Base-by-base conservation (phyloP, 2,329 filamentous ascomycete species). In the Septoria petroselini region DNA sequence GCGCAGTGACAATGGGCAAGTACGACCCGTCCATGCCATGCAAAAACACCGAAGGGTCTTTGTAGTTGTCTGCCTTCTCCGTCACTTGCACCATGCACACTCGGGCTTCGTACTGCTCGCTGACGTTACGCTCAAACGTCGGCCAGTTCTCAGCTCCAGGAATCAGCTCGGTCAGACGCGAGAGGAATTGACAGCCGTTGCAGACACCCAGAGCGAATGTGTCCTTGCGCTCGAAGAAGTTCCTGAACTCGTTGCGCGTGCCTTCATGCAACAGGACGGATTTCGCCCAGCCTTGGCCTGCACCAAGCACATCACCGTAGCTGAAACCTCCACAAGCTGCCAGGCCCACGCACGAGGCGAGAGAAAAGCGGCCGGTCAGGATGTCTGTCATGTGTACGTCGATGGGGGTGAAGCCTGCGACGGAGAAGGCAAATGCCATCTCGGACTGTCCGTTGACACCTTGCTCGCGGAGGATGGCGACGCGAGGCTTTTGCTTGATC, bases 271-370 rank as follows among this genome's bases (percentile, higher is more conserved):
- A 80, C 14, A 97, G 79, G 31, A 97, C 90, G 1, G 87, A 91
- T 71, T 94, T 91, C 3, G 93, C 89, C 93, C 93, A 98, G 35
- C 93, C 93, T 63, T 91, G 86, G 45, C 93, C 93, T n/a, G 93
- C 93, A 52, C 91, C 93, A 0, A 97, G 80, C 30, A 91, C 87
- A 61, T 91, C 87, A 60, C 90, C 90, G 67, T 95, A 97, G 12
- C 88, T 95, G 80, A 98, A 97, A 41, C 93, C 93, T 66, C 93
- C 93, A 58, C 91, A 95, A n/a, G 90, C 90, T 29, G 91, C 93
- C 39, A 97, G 78, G 59, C 93, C 93, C 25, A 84, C 83, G 68
- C 96, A 96, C 56, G 84, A 84, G 33, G 84, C 78, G 7, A 98
- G 82, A 0, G 88, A 90, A 54, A 88, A 83, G 12, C 87, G 85